Conservation (phyloP, 306 rosid species). For the Senna tora region DNA sequence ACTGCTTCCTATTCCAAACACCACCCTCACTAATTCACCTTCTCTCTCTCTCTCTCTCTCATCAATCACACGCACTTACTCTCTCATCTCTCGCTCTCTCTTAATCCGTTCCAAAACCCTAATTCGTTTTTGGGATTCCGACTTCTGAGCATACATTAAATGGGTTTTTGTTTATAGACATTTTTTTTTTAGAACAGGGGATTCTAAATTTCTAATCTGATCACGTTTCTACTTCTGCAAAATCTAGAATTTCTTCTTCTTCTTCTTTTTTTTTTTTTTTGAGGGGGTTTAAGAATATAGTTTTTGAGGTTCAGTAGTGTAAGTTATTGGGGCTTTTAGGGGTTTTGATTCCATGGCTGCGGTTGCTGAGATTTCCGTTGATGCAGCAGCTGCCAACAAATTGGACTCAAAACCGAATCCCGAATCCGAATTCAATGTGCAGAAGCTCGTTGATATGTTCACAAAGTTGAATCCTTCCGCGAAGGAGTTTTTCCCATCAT, state of each 20-base stretch:
- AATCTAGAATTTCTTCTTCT: constrained; percentile 32
- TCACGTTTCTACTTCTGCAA: constrained; percentile 36
- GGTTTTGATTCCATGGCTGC: constrained; percentile 80
- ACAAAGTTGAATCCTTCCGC: constrained; percentile 93
- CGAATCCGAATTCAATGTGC: constrained; percentile 79
- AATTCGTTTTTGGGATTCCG: constrained; percentile 22
- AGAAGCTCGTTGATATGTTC: constrained; percentile 91
- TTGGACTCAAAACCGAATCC: constrained; percentile 61
- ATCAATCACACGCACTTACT: not conserved
- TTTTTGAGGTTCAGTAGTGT: constrained; percentile 10
- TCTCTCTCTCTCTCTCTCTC: constrained; percentile 5
- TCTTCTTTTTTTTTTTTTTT: not conserved
- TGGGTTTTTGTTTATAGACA: constrained; percentile 25
- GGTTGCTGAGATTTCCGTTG: constrained; percentile 79
- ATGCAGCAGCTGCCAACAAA: constrained; percentile 68
- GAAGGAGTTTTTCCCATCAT: constrained; percentile 86
- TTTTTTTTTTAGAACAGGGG: constrained; percentile 4
- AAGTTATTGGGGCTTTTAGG: constrained; percentile 36
- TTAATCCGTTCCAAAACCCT: constrained; percentile 54
- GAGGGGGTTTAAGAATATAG: not conserved
- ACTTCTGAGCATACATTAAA: not conserved
- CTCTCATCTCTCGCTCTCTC: not conserved
- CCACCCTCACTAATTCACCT: constrained; percentile 38
- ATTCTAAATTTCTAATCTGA: constrained; percentile 24
- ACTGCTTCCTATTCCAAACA: constrained; percentile 37